A percentile compares a stretch with the other conserved stretches of the same genome.
Evolutionary conservation across 306 rosid species (phyloP).

Genomic region (Neltuma alba): DNA sequence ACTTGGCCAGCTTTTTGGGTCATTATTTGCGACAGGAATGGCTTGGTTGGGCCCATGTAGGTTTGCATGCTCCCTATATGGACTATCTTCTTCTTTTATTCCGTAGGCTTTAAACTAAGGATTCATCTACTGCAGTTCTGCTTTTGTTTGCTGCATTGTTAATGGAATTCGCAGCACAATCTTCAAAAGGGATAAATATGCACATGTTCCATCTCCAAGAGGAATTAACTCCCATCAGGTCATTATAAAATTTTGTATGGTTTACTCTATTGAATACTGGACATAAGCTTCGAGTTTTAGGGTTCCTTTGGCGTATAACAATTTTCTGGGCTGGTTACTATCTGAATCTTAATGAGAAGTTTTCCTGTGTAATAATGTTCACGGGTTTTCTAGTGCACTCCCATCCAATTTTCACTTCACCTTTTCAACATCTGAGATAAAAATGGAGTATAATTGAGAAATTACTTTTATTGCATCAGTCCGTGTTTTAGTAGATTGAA

Average conservation of each 20-base stretch:
- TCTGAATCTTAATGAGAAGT: background rate
- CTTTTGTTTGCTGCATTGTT: conserved; percentile 86
- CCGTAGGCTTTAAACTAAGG: conserved; percentile 14
- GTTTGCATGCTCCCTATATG: conserved; percentile 36
- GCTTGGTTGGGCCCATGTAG: conserved; percentile 93
- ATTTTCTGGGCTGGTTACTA: background rate
- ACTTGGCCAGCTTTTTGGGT: conserved; percentile 97
- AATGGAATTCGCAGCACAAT: conserved; percentile 93
- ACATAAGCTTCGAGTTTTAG: conserved; percentile 16
- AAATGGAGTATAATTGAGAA: background rate
- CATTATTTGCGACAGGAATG: conserved; percentile 90
- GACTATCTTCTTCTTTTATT: conserved; percentile 6
- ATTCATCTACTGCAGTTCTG: conserved; percentile 51
- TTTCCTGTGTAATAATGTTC: conserved; percentile 7
- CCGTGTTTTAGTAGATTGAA: background rate
- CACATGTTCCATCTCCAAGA: conserved; percentile 50
- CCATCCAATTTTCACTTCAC: background rate
- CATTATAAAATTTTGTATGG: conserved; percentile 21
- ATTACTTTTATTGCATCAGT: background rate
- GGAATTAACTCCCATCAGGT: conserved; percentile 81
- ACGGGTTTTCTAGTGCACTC: background rate
- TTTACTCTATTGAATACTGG: conserved; percentile 10
- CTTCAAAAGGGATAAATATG: conserved; percentile 76
- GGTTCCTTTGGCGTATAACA: background rate
- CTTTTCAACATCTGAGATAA: conserved; percentile 7